Percentiles rank a stretch among this genome's conserved stretches.
phyloP scores from a whole-genome alignment of 208 protist species.

The Herpetomonas tarakana region DNA sequence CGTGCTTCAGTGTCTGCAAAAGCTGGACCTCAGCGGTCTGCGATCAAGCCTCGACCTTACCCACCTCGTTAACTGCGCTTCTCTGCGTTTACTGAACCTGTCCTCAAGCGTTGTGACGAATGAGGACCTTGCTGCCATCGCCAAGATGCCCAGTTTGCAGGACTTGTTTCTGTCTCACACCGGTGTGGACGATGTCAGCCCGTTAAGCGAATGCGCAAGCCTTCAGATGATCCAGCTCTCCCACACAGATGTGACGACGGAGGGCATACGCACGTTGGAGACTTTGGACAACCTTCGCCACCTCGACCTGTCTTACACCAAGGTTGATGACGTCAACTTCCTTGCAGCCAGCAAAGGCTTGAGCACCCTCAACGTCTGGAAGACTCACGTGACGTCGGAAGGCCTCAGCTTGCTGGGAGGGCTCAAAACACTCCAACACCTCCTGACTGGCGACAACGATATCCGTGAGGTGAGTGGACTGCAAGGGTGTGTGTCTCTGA shows the following conservation, averaged over 20 bases:
- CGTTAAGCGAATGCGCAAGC: slow-evolving; percentile 1
- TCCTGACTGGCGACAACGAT: slow-evolving; percentile 16
- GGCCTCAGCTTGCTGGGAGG: slow-evolving; percentile 6
- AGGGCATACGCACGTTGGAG: slow-evolving; percentile 14
- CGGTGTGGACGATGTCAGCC: slow-evolving; percentile 10
- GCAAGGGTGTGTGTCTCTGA: slow-evolving; percentile 9
- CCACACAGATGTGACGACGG: slow-evolving; percentile 11
- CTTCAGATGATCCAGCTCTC: slow-evolving; percentile 22
- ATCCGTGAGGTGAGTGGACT: slow-evolving; percentile 14
- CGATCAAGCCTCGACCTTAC: slow-evolving; percentile 13
- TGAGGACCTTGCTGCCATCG: slow-evolving; percentile 12
- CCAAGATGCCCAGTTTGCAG: slow-evolving; percentile 8
- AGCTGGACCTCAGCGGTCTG: slow-evolving; percentile 18
- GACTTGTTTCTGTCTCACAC: slow-evolving; percentile 24
- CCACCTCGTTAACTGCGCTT: slow-evolving; percentile 13
- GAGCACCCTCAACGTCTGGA: slow-evolving; percentile 17
- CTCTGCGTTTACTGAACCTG: slow-evolving; percentile 18
- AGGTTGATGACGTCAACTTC: slow-evolving; percentile 10
- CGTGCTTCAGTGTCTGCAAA: slow-evolving; percentile 3
- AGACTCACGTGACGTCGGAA: slow-evolving; percentile 18
- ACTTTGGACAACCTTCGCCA: slow-evolving; percentile 15
- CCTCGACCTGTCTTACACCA: slow-evolving; percentile 23
- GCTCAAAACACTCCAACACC: slow-evolving; percentile 14
- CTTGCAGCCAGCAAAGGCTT: slow-evolving; percentile 12
- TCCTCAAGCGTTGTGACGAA: slow-evolving; percentile 16